Conservation (phyloP, 2,329 filamentous ascomycete species). For the Claviceps pazoutovae region DNA sequence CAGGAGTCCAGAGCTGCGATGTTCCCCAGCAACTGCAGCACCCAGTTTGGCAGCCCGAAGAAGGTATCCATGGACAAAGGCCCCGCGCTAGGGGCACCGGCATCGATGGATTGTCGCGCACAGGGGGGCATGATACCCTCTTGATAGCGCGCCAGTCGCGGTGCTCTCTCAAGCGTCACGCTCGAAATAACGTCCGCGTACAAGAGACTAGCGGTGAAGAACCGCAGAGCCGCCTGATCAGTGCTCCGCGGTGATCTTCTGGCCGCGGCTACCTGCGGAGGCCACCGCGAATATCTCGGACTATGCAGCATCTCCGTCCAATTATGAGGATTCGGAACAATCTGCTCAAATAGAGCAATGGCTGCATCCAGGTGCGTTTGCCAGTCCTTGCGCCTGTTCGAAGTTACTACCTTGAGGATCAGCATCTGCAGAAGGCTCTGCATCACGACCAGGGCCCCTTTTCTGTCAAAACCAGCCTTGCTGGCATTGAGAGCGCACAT, state of each 20-base stretch:
- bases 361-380: conserved; percentile 37
- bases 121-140: conserved; percentile 22
- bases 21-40: conserved; percentile 38
- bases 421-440: conserved; percentile 39
- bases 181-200: conserved; percentile 37
- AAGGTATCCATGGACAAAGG: conserved; percentile 34
- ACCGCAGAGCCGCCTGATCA: conserved; percentile 32
- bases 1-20: conserved; percentile 39
- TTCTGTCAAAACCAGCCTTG: conserved; percentile 16
- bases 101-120: conserved; percentile 7
- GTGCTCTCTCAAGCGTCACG: conserved; percentile 28
- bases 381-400: conserved; percentile 30
- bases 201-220: conserved; percentile 31
- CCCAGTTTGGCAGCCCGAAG: conserved; percentile 44
- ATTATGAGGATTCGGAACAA: conserved; percentile 22
- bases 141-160: conserved; percentile 29
- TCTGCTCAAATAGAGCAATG: conserved; percentile 33
- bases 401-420: conserved; percentile 34
- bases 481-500: conserved; percentile 22
- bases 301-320: conserved; percentile 23
- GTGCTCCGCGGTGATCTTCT: conserved; percentile 26
- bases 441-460: conserved; percentile 27
- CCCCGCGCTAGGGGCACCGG: conserved; percentile 11
- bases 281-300: conserved; percentile 12
- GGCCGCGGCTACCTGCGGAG: conserved; percentile 21